Evolutionary conservation across 805 yeast species (phyloP).

Genomic region (Cyberlindnera amylophila): DNA sequence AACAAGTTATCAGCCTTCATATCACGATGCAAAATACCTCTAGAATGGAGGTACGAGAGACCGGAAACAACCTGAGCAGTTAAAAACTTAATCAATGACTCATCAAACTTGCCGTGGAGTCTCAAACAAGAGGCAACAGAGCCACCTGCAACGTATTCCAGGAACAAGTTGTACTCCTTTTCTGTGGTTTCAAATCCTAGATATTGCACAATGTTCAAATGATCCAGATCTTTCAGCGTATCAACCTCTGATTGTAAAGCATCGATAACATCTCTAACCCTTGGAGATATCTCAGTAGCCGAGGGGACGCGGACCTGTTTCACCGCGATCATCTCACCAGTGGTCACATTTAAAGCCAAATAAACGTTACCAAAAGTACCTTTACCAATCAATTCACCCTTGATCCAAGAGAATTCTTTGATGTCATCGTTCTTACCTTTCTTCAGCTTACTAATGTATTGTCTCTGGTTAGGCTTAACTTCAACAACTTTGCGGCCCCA

Average conservation of each 20-base stretch:
- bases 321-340: conserved; percentile 98
- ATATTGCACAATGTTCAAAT: conserved; percentile 91
- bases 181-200: conserved; percentile 82
- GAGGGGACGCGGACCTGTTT: conserved; percentile 80
- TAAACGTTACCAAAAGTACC: conserved; percentile 96
- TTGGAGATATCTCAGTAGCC: conserved; percentile 34
- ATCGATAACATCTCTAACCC: conserved; percentile 61
- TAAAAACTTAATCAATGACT: conserved; percentile 63
- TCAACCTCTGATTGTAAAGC: conserved; percentile 89
- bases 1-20: conserved; percentile 90
- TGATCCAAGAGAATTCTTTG: conserved; percentile 94
- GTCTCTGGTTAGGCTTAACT: conserved; percentile 69
- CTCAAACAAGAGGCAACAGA: conserved; percentile 85
- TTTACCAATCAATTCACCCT: conserved; percentile 93
- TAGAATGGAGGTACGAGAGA: conserved; percentile 77
- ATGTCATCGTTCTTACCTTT: conserved; percentile 58
- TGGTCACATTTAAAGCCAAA: conserved; percentile 87
- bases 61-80: conserved; percentile 82
- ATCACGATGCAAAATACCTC: conserved; percentile 89
- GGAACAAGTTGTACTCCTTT: conserved; percentile 75
- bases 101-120: conserved; percentile 82
- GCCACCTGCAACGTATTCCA: conserved; percentile 98
- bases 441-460: conserved; percentile 57
- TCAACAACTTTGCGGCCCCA: conserved; percentile 97
- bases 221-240: conserved; percentile 90